Evolutionary conservation across 2,329 filamentous ascomycete species (phyloP).

Genomic region (Ophiocordyceps australis): DNA sequence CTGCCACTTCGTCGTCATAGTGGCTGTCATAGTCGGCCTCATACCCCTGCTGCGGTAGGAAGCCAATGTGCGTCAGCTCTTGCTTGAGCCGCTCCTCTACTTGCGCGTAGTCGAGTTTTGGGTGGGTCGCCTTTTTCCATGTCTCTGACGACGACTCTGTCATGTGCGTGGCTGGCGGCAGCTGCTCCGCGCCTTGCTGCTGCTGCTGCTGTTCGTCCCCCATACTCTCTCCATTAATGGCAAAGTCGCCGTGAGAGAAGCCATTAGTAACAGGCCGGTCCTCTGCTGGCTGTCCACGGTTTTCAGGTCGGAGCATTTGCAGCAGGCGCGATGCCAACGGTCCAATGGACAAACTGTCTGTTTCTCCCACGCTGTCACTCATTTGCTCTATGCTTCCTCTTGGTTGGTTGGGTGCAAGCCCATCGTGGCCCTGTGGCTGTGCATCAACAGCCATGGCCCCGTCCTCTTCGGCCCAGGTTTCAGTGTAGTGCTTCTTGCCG

Average conservation of each 20-base stretch:
- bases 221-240: slow-evolving; percentile 29
- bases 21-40: slow-evolving; percentile 72
- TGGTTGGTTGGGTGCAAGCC: slow-evolving; percentile 60
- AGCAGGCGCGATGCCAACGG: slow-evolving; percentile 72
- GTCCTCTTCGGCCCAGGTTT: slow-evolving; percentile 91
- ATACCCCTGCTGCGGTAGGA: slow-evolving; percentile 49
- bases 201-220: slow-evolving; percentile 14
- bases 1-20: slow-evolving; percentile 86
- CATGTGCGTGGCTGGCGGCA: slow-evolving; percentile 61
- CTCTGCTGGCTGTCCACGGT: slow-evolving; percentile 34
- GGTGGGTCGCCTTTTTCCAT: slow-evolving; percentile 62
- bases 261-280: slow-evolving; percentile 37
- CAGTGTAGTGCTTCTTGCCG: slow-evolving; percentile 70
- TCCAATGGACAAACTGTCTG: slow-evolving; percentile 74
- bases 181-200: slow-evolving; percentile 13
- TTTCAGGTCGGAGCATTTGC: slow-evolving; percentile 64
- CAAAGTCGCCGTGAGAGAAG: slow-evolving; percentile 32
- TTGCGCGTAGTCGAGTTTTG: slow-evolving; percentile 66
- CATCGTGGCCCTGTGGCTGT: slow-evolving; percentile 40
- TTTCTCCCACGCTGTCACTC: slow-evolving; percentile 71
- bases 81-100: slow-evolving; percentile 84
- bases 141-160: slow-evolving; percentile 56
- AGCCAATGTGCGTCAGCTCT: slow-evolving; percentile 79
- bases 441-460: slow-evolving; percentile 59
- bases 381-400: slow-evolving; percentile 76